These are phyloP conservation scores for Ceratocystis cubensis DNA, from an alignment of 2,329 filamentous ascomycete genomes.

Conservation along the genomic window DNA sequence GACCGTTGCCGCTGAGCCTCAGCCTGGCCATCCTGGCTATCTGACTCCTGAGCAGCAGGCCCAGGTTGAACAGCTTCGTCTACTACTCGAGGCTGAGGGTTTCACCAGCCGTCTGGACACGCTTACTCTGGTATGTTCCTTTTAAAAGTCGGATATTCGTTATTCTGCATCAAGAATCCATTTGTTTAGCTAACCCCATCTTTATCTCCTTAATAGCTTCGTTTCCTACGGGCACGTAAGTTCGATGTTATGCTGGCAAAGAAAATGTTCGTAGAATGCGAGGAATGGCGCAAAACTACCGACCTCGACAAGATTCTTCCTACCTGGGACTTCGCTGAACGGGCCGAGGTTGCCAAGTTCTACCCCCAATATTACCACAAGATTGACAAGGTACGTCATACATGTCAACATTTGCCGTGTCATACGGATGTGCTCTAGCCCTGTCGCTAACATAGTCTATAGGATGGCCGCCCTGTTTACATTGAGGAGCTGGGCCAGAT, in stretches of 20 bases:
- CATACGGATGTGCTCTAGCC: not conserved
- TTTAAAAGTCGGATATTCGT: not conserved
- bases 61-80: conserved; percentile 72
- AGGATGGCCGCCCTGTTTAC: conserved; percentile 95
- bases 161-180: not conserved
- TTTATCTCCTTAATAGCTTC: conserved; percentile 41
- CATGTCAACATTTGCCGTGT: not conserved
- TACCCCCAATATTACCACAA: conserved; percentile 99
- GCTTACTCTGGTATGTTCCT: conserved; percentile 62
- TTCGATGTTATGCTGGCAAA: conserved; percentile 77
- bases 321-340: conserved; percentile 79
- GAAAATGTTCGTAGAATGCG: conserved; percentile 83
- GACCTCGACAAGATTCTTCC: conserved; percentile 70
- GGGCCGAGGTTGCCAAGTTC: conserved; percentile 69
- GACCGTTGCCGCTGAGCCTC: conserved; percentile 55
- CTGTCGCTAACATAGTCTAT: conserved; percentile 7
- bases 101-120: conserved; percentile 81
- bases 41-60: conserved; percentile 80
- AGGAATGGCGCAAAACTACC: conserved; percentile 82
- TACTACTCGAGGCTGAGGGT: conserved; percentile 71
- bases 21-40: conserved; percentile 74
- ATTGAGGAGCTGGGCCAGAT: conserved; percentile 94
- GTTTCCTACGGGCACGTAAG: conserved; percentile 88
- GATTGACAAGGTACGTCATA: conserved; percentile 56
- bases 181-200: conserved; percentile 5